A percentile compares a stretch with the other conserved stretches of the same genome.
phyloP scores from a whole-genome alignment of 345 rosid genomes.

The Salix arbutifolia region DNA sequence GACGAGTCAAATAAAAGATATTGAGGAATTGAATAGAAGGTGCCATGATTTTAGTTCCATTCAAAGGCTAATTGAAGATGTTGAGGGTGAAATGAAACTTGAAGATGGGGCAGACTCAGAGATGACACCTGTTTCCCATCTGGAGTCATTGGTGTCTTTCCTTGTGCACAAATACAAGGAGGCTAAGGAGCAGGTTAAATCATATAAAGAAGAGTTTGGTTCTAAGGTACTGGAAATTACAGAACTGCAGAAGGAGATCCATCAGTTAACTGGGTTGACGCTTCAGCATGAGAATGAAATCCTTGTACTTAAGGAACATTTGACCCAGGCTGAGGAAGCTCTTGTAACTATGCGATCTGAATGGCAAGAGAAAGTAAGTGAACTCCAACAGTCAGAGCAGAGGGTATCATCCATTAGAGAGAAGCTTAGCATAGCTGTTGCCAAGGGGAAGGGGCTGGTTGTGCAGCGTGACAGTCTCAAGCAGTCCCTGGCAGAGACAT shows the following conservation, averaged over 20 bases:
- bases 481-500: constrained; percentile 64
- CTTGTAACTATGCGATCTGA: constrained; percentile 41
- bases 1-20: constrained; percentile 40
- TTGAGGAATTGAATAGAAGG: constrained; percentile 48
- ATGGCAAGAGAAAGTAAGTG: constrained; percentile 53
- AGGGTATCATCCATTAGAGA: constrained; percentile 76
- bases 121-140: constrained; percentile 34
- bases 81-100: constrained; percentile 53
- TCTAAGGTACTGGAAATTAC: constrained; percentile 43
- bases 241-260: constrained; percentile 46
- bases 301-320: constrained; percentile 43
- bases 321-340: constrained; percentile 53
- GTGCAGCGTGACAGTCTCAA: constrained; percentile 79
- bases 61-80: constrained; percentile 49
- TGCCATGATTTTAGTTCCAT: constrained; percentile 45
- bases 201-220: constrained; percentile 37
- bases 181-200: constrained; percentile 36
- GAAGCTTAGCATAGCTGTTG: constrained; percentile 93
- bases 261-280: constrained; percentile 37
- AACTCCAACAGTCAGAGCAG: constrained; percentile 82
- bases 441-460: constrained; percentile 89
- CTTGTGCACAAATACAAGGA: constrained; percentile 64
- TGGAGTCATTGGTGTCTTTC: constrained; percentile 59
- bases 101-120: constrained; percentile 38
- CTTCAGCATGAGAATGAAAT: constrained; percentile 62